phyloP scores from a whole-genome alignment of 2,329 filamentous ascomycete genomes.

The Colletotrichum orbiculare region DNA sequence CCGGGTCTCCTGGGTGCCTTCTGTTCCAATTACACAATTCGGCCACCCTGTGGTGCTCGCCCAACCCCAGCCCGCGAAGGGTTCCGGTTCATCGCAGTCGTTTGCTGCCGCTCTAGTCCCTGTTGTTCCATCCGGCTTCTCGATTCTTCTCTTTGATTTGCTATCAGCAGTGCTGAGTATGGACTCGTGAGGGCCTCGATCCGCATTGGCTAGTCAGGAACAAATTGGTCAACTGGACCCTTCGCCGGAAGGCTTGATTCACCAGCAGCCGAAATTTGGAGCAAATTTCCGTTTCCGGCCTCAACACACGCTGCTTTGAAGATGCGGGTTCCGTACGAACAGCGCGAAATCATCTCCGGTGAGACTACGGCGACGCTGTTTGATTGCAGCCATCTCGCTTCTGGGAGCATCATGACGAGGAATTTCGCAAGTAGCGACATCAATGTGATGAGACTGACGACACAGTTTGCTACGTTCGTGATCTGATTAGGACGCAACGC shows the following conservation, averaged over 20 bases:
- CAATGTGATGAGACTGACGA: slow-evolving; percentile 3
- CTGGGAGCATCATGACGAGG: not conserved
- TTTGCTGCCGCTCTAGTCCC: slow-evolving; percentile 8
- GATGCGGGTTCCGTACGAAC: slow-evolving; percentile 12
- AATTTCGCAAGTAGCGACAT: not conserved
- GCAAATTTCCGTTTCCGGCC: slow-evolving; percentile 3
- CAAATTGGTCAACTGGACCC: not conserved
- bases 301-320: slow-evolving; percentile 17
- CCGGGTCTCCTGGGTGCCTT: slow-evolving; percentile 9
- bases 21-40: slow-evolving; percentile 15
- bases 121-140: slow-evolving; percentile 4
- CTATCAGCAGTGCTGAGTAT: slow-evolving; percentile 6
- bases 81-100: not conserved
- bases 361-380: slow-evolving; percentile 6
- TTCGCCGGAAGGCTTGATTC: no score
- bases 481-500: slow-evolving; percentile 7
- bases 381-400: slow-evolving; percentile 31
- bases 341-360: not conserved
- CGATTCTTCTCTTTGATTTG: slow-evolving; percentile 10
- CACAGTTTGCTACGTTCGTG: not conserved
- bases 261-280: slow-evolving; percentile 10
- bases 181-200: not conserved
- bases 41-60: not conserved
- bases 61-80: not conserved
- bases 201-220: slow-evolving; percentile 10